Conservation (phyloP, 2,329 filamentous ascomycete species). For the Conoideocrella luteorostrata region DNA sequence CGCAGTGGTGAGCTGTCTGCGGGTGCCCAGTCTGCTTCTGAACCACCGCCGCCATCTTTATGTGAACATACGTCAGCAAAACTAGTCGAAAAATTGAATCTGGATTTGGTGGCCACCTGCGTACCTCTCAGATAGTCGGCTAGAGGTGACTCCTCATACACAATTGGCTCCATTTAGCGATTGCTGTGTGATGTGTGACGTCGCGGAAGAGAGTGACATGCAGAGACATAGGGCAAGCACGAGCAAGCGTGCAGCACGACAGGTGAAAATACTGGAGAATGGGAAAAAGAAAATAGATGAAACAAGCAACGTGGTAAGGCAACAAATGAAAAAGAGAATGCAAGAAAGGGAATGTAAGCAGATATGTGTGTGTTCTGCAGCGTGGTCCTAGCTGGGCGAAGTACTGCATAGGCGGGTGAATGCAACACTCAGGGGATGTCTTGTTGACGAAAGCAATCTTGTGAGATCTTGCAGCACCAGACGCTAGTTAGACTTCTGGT, state of each 20-base stretch:
- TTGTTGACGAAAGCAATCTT: not conserved
- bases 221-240: slow-evolving; percentile 22
- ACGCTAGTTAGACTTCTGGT: too few species aligned
- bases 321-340: not conserved
- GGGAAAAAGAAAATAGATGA: not conserved
- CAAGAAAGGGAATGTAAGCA: not conserved
- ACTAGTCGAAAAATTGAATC: too few species aligned
- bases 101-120: slow-evolving; percentile 6
- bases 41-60: slow-evolving; percentile 42
- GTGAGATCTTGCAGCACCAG: not conserved
- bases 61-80: slow-evolving; percentile 10
- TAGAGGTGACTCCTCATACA: slow-evolving; percentile 81
- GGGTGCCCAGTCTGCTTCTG: slow-evolving; percentile 40
- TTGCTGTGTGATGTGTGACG: slow-evolving; percentile 15
- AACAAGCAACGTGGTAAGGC: not conserved
- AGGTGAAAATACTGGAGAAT: not conserved
- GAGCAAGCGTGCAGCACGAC: slow-evolving; percentile 3
- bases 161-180: slow-evolving; percentile 67
- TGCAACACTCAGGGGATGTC: slow-evolving; percentile 1
- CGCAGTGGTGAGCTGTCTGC: slow-evolving; percentile 29
- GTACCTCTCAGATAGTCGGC: slow-evolving; percentile 85
- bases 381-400: not conserved
- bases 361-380: not conserved
- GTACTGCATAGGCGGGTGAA: not conserved
- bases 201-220: slow-evolving; percentile 18